Conservation (phyloP, 2,329 filamentous ascomycete species). For the Blastomyces gilchristii region DNA sequence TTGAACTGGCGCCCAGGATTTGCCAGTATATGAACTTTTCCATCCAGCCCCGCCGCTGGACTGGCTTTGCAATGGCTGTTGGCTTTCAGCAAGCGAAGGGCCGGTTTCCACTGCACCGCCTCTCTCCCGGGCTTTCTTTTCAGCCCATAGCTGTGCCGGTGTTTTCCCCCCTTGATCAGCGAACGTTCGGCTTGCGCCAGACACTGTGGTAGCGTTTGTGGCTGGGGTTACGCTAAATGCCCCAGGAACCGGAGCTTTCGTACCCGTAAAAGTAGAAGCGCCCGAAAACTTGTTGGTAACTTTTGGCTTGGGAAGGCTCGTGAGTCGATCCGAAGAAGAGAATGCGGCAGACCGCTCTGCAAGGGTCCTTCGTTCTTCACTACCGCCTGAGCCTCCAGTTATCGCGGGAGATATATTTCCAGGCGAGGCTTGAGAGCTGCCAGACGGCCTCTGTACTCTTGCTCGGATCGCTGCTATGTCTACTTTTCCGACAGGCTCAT, state of each 20-base stretch:
- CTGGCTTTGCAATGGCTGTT: conserved; percentile 52
- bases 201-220: conserved; percentile 50
- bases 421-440: conserved; percentile 30
- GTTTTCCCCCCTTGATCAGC: conserved; percentile 93
- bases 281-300: conserved; percentile 77
- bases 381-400: conserved; percentile 36
- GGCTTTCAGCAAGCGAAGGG: conserved; percentile 31
- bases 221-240: conserved; percentile 53
- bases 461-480: conserved; percentile 92
- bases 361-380: conserved; percentile 51
- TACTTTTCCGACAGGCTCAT: conserved; percentile 91
- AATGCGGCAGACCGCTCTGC: conserved; percentile 71
- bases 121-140: conserved; percentile 81
- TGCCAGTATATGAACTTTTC: conserved; percentile 86
- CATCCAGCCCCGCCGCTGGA: conserved; percentile 64
- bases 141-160: conserved; percentile 91
- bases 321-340: conserved; percentile 64
- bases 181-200: conserved; percentile 80
- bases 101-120: conserved; percentile 46
- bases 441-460: conserved; percentile 49
- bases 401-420: conserved; percentile 35
- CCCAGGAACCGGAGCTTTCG: conserved; percentile 74
- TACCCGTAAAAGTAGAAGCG: conserved; percentile 68
- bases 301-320: conserved; percentile 85
- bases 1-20: conserved; percentile 78